These are phyloP conservation scores for Ogataea ramenticola DNA, from an alignment of 805 yeast species.

Conservation along the genomic window DNA sequence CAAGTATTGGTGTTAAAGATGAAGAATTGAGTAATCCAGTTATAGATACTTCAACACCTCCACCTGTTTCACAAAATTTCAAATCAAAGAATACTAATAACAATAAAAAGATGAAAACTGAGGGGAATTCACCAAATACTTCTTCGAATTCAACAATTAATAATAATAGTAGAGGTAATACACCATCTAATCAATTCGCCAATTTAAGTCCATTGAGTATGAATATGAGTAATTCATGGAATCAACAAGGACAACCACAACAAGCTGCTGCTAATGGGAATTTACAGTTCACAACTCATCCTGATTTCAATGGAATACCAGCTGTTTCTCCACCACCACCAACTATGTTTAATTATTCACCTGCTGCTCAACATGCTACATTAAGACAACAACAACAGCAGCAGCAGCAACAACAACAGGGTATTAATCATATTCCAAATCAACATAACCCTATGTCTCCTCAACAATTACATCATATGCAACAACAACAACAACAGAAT, in stretches of 20 bases:
- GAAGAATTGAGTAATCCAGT: not conserved
- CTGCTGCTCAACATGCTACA: not conserved
- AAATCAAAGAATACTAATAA: not conserved
- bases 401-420: constrained; percentile 4
- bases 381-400: constrained; percentile 4
- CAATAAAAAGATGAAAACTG: no score
- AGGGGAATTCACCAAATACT: no score
- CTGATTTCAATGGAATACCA: not conserved
- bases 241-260: no score
- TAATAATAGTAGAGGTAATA: not conserved
- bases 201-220: not conserved
- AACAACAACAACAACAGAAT: not conserved
- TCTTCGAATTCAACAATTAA: no score
- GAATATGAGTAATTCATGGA: no score
- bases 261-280: not conserved
- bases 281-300: not conserved
- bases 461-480: not conserved
- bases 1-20: constrained; percentile 6
- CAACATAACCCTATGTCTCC: no score
- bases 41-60: constrained; percentile 1
- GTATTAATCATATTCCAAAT: no score
- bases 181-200: not conserved
- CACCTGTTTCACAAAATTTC: constrained; percentile 4
- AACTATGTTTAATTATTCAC: not conserved
- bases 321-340: not conserved